A percentile compares a stretch with the other conserved stretches of the same genome.
phyloP scores from a whole-genome alignment of 164 flowering plant genomes.

The Aristolochia californica region DNA sequence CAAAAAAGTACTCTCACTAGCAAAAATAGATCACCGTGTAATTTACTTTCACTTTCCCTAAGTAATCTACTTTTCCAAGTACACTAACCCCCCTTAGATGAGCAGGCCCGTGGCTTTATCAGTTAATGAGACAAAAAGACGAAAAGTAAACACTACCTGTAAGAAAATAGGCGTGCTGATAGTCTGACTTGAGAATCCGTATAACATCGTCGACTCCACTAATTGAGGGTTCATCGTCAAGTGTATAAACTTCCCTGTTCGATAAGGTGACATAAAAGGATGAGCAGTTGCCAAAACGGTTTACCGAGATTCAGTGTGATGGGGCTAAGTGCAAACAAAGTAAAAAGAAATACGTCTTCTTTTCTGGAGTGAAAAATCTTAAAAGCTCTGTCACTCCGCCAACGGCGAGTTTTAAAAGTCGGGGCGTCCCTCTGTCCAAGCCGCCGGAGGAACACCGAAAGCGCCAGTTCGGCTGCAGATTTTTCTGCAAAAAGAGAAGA shows the following conservation, averaged over 20 bases:
- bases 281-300: too few species aligned
- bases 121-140: background rate
- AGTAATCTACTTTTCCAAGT: too few species aligned
- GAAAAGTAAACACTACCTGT: constrained; percentile 17
- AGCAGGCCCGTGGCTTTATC: background rate
- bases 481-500: too few species aligned
- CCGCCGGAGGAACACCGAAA: constrained; percentile 25
- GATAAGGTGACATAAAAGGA: too few species aligned
- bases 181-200: constrained; percentile 49
- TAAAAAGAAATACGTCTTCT: background rate
- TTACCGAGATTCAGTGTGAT: too few species aligned
- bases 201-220: constrained; percentile 46
- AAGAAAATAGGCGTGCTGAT: constrained; percentile 75
- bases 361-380: constrained; percentile 25
- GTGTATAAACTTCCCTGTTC: constrained; percentile 8
- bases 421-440: constrained; percentile 25
- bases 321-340: too few species aligned
- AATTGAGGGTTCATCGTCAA: constrained; percentile 26
- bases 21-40: too few species aligned
- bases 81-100: too few species aligned
- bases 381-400: constrained; percentile 62
- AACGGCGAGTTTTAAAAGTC: constrained; percentile 48
- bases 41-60: too few species aligned
- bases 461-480: constrained; percentile 2
- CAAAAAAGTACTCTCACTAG: too few species aligned